A percentile compares a stretch with the other conserved stretches of the same genome.
Conservation (phyloP, 2,329 filamentous ascomycete species). For the Cladobotryum mycophilum region DNA sequence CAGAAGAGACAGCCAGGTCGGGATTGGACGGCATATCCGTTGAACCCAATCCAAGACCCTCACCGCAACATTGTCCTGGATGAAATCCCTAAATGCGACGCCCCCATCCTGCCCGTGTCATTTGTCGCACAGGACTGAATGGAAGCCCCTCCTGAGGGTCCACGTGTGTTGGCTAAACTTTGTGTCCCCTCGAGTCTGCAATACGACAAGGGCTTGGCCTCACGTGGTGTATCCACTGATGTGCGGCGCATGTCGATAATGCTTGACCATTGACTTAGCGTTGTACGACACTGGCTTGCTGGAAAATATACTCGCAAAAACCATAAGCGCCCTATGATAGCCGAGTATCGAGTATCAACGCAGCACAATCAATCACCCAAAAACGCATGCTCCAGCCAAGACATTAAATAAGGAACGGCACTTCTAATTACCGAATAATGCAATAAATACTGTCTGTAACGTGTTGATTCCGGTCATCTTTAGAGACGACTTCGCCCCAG, state of each 20-base stretch:
- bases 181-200: conserved; percentile 13
- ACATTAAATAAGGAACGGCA: too few species aligned
- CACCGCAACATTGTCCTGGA: conserved; percentile 9
- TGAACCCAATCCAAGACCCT: background rate
- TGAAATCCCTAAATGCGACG: conserved; percentile 5
- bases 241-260: conserved; percentile 13
- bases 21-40: background rate
- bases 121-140: conserved; percentile 4
- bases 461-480: too few species aligned
- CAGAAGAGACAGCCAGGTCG: conserved; percentile 1
- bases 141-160: conserved; percentile 12
- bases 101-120: background rate
- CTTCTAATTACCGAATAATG: too few species aligned
- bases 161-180: conserved; percentile 15
- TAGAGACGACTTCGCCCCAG: too few species aligned
- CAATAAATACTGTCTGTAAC: too few species aligned
- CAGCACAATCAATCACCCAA: background rate
- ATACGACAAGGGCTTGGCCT: conserved; percentile 12
- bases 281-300: conserved; percentile 2
- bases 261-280: background rate
- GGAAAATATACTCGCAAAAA: background rate
- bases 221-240: conserved; percentile 18
- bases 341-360: background rate
- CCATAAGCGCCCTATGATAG: background rate
- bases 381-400: too few species aligned